phyloP scores from a whole-genome alignment of 78 protist species.

The Chrysochromulina tobinii region DNA sequence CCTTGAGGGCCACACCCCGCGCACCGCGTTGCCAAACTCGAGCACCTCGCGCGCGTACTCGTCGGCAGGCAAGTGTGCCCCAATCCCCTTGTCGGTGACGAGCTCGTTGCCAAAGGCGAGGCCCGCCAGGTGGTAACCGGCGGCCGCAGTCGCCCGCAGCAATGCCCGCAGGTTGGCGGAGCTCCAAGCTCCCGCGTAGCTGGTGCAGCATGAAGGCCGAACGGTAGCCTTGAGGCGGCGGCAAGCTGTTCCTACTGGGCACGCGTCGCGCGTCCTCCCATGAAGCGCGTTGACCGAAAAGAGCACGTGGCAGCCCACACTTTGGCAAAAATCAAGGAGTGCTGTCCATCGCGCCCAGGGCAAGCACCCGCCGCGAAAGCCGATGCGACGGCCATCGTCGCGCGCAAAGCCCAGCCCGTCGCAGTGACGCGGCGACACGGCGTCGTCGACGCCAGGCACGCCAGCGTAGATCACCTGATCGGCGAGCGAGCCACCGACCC shows the following conservation, averaged over 20 bases:
- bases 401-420: neutral
- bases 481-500: conserved; percentile 17
- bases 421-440: neutral
- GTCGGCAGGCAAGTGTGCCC: too few species aligned
- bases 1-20: too few species aligned
- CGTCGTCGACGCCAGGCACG: neutral
- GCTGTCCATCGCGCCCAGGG: neutral
- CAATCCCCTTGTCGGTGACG: too few species aligned
- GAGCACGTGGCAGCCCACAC: neutral
- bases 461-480: neutral
- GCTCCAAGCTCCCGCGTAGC: neutral
- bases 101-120: conserved; percentile 6
- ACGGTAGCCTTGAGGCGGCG: neutral
- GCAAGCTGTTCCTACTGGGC: neutral
- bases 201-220: conserved; percentile 12
- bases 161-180: neutral
- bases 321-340: neutral
- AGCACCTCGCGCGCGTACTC: too few species aligned
- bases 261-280: neutral
- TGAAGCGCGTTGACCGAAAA: neutral
- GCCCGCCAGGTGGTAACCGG: neutral
- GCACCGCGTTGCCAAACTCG: too few species aligned
- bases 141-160: neutral
- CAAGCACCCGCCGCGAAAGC: neutral
- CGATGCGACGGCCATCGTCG: neutral